These are phyloP conservation scores for Pleomassaria siparia DNA, from an alignment of 2,329 filamentous ascomycete genomes.

Conservation along the genomic window DNA sequence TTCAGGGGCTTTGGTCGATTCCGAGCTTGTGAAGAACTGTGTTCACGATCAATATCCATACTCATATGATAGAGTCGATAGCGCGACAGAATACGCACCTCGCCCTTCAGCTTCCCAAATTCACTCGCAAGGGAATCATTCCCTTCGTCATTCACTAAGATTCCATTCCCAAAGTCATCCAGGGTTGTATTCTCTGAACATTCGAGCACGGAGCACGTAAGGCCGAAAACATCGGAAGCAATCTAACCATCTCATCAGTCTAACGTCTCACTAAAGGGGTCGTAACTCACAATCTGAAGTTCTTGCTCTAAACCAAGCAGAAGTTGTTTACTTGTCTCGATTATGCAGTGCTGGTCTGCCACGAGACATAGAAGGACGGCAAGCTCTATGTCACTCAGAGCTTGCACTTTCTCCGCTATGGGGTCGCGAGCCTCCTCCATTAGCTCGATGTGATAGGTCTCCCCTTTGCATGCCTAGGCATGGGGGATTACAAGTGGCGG, in stretches of 20 bases:
- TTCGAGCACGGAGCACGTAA: constrained; percentile 69
- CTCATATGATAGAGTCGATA: background rate
- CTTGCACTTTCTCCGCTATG: constrained; percentile 66
- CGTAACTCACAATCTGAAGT: constrained; percentile 62
- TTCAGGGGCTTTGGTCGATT: constrained; percentile 18
- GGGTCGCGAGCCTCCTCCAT: constrained; percentile 27
- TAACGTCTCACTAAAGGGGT: constrained; percentile 2
- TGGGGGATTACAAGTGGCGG: background rate
- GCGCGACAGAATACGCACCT: constrained; percentile 13
- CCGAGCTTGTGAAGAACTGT: constrained; percentile 21
- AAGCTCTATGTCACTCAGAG: constrained; percentile 83
- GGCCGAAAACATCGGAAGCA: constrained; percentile 69
- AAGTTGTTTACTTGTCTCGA: constrained; percentile 67
- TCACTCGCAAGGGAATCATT: constrained; percentile 26
- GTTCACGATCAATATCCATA: constrained; percentile 6
- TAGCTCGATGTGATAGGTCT: background rate
- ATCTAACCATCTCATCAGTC: constrained; percentile 53
- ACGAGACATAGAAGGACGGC: constrained; percentile 80
- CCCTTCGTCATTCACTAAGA: constrained; percentile 54
- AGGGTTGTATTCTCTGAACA: constrained; percentile 74
- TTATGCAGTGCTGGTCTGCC: constrained; percentile 82
- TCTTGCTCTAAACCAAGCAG: constrained; percentile 73
- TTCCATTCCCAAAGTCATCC: constrained; percentile 75
- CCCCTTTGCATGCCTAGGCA: background rate
- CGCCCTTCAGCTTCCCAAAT: constrained; percentile 9